A percentile compares a stretch with the other conserved stretches of the same genome.
Conservation (phyloP, 805 yeast genomes). For the Huiozyma naganishii region DNA sequence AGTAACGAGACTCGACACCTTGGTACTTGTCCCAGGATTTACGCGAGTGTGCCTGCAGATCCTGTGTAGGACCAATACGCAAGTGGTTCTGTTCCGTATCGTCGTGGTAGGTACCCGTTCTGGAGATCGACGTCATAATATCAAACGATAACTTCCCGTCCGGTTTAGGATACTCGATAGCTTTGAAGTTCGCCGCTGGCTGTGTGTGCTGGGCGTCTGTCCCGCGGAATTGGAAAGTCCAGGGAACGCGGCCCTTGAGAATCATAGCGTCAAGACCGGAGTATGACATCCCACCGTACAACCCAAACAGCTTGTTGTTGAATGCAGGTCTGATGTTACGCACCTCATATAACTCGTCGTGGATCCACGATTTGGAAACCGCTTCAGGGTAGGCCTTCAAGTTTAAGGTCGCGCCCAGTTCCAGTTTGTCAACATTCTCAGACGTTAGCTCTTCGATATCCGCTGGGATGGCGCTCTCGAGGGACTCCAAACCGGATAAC, state of each 20-base stretch:
- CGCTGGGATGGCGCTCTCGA: slow-evolving; percentile 28
- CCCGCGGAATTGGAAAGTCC: slow-evolving; percentile 64
- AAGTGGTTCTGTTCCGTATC: slow-evolving; percentile 90
- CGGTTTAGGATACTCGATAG: slow-evolving; percentile 89
- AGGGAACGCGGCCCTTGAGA: slow-evolving; percentile 71
- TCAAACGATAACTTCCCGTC: slow-evolving; percentile 91
- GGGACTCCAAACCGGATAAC: slow-evolving; percentile 37
- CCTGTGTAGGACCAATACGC: slow-evolving; percentile 48
- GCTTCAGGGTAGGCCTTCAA: slow-evolving; percentile 51
- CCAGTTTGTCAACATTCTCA: slow-evolving; percentile 29
- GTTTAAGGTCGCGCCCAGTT: slow-evolving; percentile 24
- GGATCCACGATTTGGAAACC: slow-evolving; percentile 73
- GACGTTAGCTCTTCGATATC: slow-evolving; percentile 1
- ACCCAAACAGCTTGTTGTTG: slow-evolving; percentile 52
- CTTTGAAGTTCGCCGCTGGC: slow-evolving; percentile 52
- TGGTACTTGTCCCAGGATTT: slow-evolving; percentile 61
- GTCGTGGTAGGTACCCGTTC: slow-evolving; percentile 94
- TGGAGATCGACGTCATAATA: slow-evolving; percentile 82
- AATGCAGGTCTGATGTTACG: slow-evolving; percentile 92
- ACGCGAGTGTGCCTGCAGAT: slow-evolving; percentile 54
- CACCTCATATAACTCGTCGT: slow-evolving; percentile 70
- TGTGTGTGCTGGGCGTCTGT: slow-evolving; percentile 68
- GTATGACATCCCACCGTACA: slow-evolving; percentile 70
- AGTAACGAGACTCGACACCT: slow-evolving; percentile 86
- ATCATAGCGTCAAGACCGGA: slow-evolving; percentile 78